Evolutionary conservation across 768 basidiomycete species (phyloP).

Genomic region (Chalciporus sphaerocephalus): DNA sequence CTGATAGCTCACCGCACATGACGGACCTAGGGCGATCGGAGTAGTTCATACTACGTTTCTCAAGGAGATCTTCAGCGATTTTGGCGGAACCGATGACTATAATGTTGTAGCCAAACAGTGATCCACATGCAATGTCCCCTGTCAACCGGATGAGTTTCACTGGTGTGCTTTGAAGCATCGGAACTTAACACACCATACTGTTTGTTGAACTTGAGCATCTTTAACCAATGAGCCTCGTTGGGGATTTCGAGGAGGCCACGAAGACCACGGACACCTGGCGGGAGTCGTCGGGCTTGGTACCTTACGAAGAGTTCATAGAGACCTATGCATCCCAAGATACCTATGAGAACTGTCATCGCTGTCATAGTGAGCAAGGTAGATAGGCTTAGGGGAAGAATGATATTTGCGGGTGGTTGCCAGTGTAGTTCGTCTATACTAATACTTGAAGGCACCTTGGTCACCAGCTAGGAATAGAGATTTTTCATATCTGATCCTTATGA

Average conservation of each 20-base stretch:
- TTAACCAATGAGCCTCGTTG: constrained; percentile 9
- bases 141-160: neutral
- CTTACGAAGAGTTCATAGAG: constrained; percentile 1
- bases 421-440: too few species aligned
- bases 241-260: constrained; percentile 11
- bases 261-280: constrained; percentile 16
- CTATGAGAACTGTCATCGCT: neutral
- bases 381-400: neutral
- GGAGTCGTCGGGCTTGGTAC: constrained; percentile 4
- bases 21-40: constrained; percentile 27
- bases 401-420: neutral
- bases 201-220: constrained; percentile 8
- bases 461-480: too few species aligned
- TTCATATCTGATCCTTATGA: too few species aligned
- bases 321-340: neutral
- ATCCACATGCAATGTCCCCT: constrained; percentile 16
- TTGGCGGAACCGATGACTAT: constrained; percentile 42
- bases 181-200: constrained; percentile 6
- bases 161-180: neutral
- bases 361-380: neutral
- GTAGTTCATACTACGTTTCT: constrained; percentile 42
- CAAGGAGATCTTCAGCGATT: constrained; percentile 41
- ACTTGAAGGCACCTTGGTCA: too few species aligned
- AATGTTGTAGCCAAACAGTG: constrained; percentile 30
- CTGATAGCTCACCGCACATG: constrained; percentile 19